Evolutionary conservation across 371 early-diverging fungal genomes (phyloP).

Genomic region (Mortierella sp.): DNA sequence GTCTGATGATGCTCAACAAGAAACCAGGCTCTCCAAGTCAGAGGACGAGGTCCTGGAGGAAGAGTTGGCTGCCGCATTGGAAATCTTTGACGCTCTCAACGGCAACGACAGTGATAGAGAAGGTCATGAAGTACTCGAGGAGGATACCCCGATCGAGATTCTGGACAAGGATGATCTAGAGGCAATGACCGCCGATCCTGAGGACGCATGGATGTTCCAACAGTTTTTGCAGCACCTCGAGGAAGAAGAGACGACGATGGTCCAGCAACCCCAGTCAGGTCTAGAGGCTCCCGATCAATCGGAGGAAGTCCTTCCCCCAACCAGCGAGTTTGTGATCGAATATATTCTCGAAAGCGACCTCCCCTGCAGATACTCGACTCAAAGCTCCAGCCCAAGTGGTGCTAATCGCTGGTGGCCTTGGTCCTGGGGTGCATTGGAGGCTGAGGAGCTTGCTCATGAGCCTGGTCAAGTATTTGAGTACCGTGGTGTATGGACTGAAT

Average conservation of each 20-base stretch:
- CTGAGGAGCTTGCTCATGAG: neutral
- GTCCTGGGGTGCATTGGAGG: too few relatives aligned
- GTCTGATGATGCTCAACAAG: too few relatives aligned
- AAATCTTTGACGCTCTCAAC: slow-evolving; percentile 17
- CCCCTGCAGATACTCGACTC: slow-evolving; percentile 10
- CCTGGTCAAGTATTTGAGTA: slow-evolving; percentile 26
- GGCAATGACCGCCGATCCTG: slow-evolving; percentile 37
- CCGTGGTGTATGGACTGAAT: slow-evolving; percentile 23
- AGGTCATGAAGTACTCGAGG: neutral
- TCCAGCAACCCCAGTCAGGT: too few relatives aligned
- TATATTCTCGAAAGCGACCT: slow-evolving; percentile 21
- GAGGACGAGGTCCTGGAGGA: neutral
- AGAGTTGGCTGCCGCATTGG: neutral
- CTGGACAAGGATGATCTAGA: slow-evolving; percentile 23
- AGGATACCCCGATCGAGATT: slow-evolving; percentile 8
- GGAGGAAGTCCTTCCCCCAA: neutral
- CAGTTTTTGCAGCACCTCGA: slow-evolving; percentile 31
- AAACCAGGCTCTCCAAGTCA: too few relatives aligned
- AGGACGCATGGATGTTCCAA: slow-evolving; percentile 26
- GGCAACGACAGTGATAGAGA: neutral
- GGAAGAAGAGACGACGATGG: slow-evolving; percentile 8
- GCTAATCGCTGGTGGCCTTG: too few relatives aligned
- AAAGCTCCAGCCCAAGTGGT: too few relatives aligned
- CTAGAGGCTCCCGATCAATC: slow-evolving; percentile 1
- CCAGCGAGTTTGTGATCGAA: slow-evolving; percentile 10